These are phyloP conservation scores for Yarrowia sp. DNA, from an alignment of 805 yeast genomes.

Conservation along the genomic window DNA sequence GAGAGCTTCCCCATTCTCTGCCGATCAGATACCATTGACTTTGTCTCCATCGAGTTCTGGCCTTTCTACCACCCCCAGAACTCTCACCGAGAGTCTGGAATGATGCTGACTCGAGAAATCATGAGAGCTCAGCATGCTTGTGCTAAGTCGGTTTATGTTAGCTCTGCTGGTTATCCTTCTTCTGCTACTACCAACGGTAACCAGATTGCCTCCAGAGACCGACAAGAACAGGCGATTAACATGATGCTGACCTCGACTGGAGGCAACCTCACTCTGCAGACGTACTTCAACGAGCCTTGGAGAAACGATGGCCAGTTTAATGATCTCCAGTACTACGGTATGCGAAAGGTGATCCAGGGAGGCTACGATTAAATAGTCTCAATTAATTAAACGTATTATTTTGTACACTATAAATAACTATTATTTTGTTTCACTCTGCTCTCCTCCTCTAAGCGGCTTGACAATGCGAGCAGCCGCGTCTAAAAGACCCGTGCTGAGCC, in stretches of 20 bases:
- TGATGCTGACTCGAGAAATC: not conserved
- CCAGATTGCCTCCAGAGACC: not conserved
- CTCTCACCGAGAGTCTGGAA: not conserved
- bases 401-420: slow-evolving; percentile 4
- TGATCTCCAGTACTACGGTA: slow-evolving; percentile 15
- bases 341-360: not conserved
- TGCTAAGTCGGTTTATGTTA: not conserved
- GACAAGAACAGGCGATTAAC: not conserved
- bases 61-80: not conserved
- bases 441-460: slow-evolving; percentile 12
- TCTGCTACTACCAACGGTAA: not conserved
- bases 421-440: not conserved
- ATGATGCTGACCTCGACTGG: not conserved
- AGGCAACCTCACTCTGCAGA: slow-evolving; percentile 6
- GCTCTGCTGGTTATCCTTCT: not conserved
- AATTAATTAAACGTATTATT: not conserved
- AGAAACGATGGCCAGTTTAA: not conserved
- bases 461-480: slow-evolving; percentile 18
- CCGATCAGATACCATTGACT: not conserved
- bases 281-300: slow-evolving; percentile 16
- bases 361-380: not conserved
- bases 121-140: not conserved
- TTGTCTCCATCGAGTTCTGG: slow-evolving; percentile 3
- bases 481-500: not conserved
- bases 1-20: not conserved